Conservation (phyloP, 2,329 filamentous ascomycete genomes). For the Pseudogymnoascus sp. region DNA sequence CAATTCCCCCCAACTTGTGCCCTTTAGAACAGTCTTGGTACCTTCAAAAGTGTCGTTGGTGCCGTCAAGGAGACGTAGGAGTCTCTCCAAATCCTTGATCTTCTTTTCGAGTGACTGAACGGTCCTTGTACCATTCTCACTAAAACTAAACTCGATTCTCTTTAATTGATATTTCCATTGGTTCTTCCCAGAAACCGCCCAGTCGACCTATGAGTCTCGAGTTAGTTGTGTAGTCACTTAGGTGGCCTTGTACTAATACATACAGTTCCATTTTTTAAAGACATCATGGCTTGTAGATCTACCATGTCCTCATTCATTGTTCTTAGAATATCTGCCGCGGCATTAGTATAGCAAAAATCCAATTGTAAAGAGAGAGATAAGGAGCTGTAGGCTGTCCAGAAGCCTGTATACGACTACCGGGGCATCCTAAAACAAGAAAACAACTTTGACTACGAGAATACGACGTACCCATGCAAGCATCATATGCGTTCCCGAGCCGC, state of each 20-base stretch:
- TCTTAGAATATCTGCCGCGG: constrained; percentile 7
- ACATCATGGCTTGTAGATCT: constrained; percentile 19
- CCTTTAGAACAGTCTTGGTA: not conserved
- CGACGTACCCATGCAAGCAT: constrained; percentile 17
- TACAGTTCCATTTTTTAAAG: constrained; percentile 22
- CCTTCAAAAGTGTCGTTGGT: not conserved
- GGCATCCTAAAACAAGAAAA: not conserved
- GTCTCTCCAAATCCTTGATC: constrained; percentile 18
- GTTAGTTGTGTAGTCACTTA: constrained; percentile 1
- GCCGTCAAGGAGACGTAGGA: not conserved
- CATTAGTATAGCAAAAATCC: not conserved
- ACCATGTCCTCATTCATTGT: constrained; percentile 17
- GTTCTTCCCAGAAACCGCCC: constrained; percentile 18
- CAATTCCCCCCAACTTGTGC: not conserved
- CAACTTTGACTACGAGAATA: not conserved
- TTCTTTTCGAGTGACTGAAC: constrained; percentile 16
- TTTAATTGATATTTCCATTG: constrained; percentile 23
- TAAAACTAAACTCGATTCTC: constrained; percentile 21
- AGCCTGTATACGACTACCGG: not conserved
- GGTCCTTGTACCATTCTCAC: constrained; percentile 17
- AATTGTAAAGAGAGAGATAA: not conserved
- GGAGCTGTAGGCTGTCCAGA: not conserved
- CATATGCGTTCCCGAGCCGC: constrained; percentile 17
- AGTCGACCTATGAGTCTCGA: constrained; percentile 18
- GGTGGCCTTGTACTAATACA: not conserved